phyloP scores from a whole-genome alignment of 305 asterid genomes.

The Petunia hybrid region DNA sequence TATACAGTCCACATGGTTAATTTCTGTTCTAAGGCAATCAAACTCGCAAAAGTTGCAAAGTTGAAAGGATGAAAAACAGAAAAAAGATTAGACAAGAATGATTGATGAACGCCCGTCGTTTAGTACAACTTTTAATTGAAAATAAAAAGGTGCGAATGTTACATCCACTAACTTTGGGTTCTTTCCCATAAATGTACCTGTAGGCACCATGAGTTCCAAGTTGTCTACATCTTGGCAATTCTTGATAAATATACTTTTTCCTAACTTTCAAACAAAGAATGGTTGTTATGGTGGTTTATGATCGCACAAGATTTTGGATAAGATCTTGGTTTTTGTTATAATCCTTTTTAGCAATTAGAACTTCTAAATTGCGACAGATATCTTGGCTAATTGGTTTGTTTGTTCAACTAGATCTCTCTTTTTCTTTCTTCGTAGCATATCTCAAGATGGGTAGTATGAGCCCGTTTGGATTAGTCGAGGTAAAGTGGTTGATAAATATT shows the following conservation, averaged over 20 bases:
- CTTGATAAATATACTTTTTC: background rate
- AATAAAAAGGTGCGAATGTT: background rate
- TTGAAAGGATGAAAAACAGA: background rate
- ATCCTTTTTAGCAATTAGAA: background rate
- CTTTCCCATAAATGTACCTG: background rate
- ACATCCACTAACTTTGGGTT: background rate
- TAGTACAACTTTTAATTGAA: background rate
- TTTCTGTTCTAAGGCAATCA: slow-evolving; percentile 5
- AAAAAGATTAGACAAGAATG: background rate
- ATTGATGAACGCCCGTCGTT: slow-evolving; percentile 1
- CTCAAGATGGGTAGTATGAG: no score
- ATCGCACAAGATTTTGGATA: background rate
- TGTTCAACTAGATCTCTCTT: no score
- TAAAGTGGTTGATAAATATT: no score
- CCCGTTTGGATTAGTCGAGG: no score
- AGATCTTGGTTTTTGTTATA: background rate
- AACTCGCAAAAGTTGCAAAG: background rate
- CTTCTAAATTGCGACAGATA: background rate
- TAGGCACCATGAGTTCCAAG: background rate
- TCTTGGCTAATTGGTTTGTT: no score
- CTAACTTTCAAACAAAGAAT: background rate
- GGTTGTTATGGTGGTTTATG: background rate
- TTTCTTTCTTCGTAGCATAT: no score
- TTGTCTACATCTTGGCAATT: background rate
- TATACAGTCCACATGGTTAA: slow-evolving; percentile 1